Conservation (phyloP, 805 yeast species). For the Candida alai region DNA sequence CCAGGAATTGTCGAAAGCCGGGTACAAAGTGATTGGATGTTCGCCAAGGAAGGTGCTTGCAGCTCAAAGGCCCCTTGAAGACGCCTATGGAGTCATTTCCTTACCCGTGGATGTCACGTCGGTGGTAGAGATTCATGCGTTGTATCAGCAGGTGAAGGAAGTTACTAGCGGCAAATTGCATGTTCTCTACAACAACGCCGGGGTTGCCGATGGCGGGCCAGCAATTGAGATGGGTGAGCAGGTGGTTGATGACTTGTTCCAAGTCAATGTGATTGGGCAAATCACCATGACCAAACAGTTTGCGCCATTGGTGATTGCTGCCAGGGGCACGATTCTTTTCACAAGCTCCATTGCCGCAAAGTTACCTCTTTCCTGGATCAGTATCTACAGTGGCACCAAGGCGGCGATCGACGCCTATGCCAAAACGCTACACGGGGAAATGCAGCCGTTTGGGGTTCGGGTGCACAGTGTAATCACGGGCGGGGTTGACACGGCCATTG, state of each 20-base stretch:
- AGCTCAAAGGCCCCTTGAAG: constrained; percentile 22
- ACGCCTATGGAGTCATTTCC: constrained; percentile 26
- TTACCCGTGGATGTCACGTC: constrained; percentile 36
- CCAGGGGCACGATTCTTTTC: constrained; percentile 34
- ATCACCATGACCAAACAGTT: constrained; percentile 31
- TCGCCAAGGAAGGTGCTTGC: constrained; percentile 18
- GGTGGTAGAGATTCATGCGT: constrained; percentile 21
- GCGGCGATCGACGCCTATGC: constrained; percentile 37
- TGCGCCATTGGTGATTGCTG: constrained; percentile 25
- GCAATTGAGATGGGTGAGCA: constrained; percentile 26
- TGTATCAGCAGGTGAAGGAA: constrained; percentile 18
- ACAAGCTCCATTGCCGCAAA: constrained; percentile 31
- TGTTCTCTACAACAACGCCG: constrained; percentile 40
- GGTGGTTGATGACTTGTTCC: constrained; percentile 16
- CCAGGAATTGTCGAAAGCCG: constrained; percentile 36
- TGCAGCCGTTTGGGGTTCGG: constrained; percentile 32
- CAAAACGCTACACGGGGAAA: constrained; percentile 25
- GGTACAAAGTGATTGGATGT: constrained; percentile 33
- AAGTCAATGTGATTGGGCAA: constrained; percentile 38
- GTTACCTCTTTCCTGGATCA: constrained; percentile 28
- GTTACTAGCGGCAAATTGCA: constrained; percentile 28
- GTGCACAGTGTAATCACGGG: constrained; percentile 38
- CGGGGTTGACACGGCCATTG: constrained; percentile 32
- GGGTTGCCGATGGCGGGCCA: constrained; percentile 25
- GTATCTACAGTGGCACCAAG: constrained; percentile 33